Percentiles rank a stretch among this genome's conserved stretches.
These are phyloP conservation scores for Zea mays DNA, from an alignment of 176 grass and related monocot species.

Conservation along the genomic window Zm-B73-REFERENCE-NAM-5.0 NC_050097.1:230015501-230016000, in stretches of 20 bases:
- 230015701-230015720: background rate
- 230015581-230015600: conserved; percentile 60
- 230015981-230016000: no score
- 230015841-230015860: background rate
- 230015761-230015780: conserved; percentile 52
- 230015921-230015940: background rate
- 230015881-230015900: background rate
- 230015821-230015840: conserved; percentile 94
- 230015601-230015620: conserved; percentile 55
- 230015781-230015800: conserved; percentile 53
- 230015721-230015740: background rate
- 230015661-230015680: conserved; percentile 36
- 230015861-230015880: background rate
- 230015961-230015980: no score
- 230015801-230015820: conserved; percentile 86
- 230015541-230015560: conserved; percentile 20
- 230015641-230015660: conserved; percentile 36
- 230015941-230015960: conserved; percentile 4
- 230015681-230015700: conserved; percentile 47
- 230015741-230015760: conserved; percentile 10
- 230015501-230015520: conserved; percentile 6
- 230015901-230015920: conserved; percentile 22
- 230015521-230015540: background rate
- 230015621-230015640: conserved; percentile 42
- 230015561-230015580: conserved; percentile 66